A percentile compares a stretch with the other conserved stretches of the same genome.
Evolutionary conservation across 495 filamentous ascomycete genomes (phyloP).

Genomic region (Apodospora peruviana): DNA sequence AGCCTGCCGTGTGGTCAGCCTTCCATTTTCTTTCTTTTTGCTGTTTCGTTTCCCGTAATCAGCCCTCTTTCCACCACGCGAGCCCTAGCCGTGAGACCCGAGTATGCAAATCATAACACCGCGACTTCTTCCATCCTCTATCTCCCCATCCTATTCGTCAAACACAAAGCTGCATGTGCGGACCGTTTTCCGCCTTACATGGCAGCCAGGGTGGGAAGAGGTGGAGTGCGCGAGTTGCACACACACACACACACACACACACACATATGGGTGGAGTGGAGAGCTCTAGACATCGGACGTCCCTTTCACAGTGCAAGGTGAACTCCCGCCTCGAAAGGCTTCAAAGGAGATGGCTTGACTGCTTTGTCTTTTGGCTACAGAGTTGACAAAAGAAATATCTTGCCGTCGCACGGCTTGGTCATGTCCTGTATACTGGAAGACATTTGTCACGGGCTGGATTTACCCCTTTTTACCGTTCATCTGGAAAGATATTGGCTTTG

Average conservation of each 20-base stretch:
- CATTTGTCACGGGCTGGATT: slow-evolving; percentile 2
- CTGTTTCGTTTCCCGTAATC: not conserved
- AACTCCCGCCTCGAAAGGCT: too few relatives aligned
- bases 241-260: slow-evolving; percentile 6
- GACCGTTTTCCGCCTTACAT: slow-evolving; percentile 41
- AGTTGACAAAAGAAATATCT: too few relatives aligned
- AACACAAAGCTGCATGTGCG: slow-evolving; percentile 30
- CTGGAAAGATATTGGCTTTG: slow-evolving; percentile 4
- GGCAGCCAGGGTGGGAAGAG: slow-evolving; percentile 24
- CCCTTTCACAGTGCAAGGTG: too few relatives aligned
- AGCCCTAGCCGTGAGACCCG: slow-evolving; percentile 19
- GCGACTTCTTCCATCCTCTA: slow-evolving; percentile 14
- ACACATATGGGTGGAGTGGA: slow-evolving; percentile 11
- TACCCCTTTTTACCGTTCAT: slow-evolving; percentile 13
- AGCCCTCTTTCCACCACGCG: slow-evolving; percentile 1
- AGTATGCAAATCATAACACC: slow-evolving; percentile 34
- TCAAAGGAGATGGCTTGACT: too few relatives aligned
- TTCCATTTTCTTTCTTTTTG: not conserved
- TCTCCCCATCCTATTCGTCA: slow-evolving; percentile 26
- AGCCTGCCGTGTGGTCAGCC: not conserved
- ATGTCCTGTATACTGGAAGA: too few relatives aligned
- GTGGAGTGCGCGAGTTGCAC: slow-evolving; percentile 12
- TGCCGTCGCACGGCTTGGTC: not conserved
- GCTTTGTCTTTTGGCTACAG: too few relatives aligned
- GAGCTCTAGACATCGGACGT: not conserved